Conservation (phyloP, 805 yeast species). For the Candida tammaniensis region DNA sequence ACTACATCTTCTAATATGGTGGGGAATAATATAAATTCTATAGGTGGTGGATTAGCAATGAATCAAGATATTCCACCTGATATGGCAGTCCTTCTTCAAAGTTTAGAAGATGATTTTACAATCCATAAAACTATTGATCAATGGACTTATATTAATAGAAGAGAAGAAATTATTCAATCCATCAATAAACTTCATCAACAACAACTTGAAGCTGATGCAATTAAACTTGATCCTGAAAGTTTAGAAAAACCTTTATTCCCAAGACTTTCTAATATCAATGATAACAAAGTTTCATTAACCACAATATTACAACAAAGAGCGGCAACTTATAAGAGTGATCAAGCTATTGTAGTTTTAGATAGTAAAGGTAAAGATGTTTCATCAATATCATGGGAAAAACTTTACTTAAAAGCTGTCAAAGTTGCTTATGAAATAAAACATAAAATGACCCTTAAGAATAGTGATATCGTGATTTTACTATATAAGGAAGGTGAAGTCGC, state of each 20-base stretch:
- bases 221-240: slow-evolving; percentile 28
- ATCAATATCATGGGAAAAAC: slow-evolving; percentile 85
- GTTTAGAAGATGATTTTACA: slow-evolving; percentile 41
- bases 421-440: slow-evolving; percentile 81
- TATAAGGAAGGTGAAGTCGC: slow-evolving; percentile 81
- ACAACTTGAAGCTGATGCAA: slow-evolving; percentile 20
- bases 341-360: slow-evolving; percentile 73
- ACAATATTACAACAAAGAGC: slow-evolving; percentile 74
- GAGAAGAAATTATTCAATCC: slow-evolving; percentile 43
- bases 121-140: slow-evolving; percentile 41
- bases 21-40: slow-evolving; percentile 5
- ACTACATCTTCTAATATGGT: slow-evolving; percentile 16
- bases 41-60: slow-evolving; percentile 15
- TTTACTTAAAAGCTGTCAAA: slow-evolving; percentile 78
- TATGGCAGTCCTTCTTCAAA: slow-evolving; percentile 40
- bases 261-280: slow-evolving; percentile 23
- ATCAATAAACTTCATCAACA: slow-evolving; percentile 35
- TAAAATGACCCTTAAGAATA: slow-evolving; percentile 68
- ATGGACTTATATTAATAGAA: slow-evolving; percentile 44
- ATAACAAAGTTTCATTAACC: slow-evolving; percentile 40
- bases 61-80: slow-evolving; percentile 44
- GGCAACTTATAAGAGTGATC: slow-evolving; percentile 54
- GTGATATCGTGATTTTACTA: slow-evolving; percentile 80
- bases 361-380: slow-evolving; percentile 75
- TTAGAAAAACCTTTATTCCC: slow-evolving; percentile 66